Conservation (phyloP, 1,284 basidiomycete species). For the Neonothopanus nambi region DNA sequence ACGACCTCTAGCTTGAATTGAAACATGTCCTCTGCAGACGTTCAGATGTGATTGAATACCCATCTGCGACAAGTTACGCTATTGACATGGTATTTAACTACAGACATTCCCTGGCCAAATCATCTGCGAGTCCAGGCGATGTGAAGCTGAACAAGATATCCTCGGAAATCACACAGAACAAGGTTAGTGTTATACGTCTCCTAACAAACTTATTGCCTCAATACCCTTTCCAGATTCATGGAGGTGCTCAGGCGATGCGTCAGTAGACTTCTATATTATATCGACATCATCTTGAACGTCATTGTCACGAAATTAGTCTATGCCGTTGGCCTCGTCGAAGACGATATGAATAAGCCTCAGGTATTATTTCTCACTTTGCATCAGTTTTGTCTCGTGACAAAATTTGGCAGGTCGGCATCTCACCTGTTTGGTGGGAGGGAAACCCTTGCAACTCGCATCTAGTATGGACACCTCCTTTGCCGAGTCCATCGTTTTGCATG, state of each 20-base stretch:
- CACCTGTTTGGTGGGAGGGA: slow-evolving; percentile 87
- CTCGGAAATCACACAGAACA: slow-evolving; percentile 66
- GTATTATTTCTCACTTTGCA: slow-evolving; percentile 23
- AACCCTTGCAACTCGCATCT: slow-evolving; percentile 84
- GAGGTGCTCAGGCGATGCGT: slow-evolving; percentile 84
- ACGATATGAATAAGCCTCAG: slow-evolving; percentile 83
- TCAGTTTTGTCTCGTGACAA: slow-evolving; percentile 3
- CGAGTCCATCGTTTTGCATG: not conserved
- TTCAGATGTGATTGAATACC: slow-evolving; percentile 53
- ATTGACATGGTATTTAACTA: not conserved
- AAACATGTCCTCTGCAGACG: slow-evolving; percentile 45
- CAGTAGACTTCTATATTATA: slow-evolving; percentile 32
- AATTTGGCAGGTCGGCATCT: slow-evolving; percentile 69
- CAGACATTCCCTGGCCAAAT: slow-evolving; percentile 44
- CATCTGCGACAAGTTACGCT: not conserved
- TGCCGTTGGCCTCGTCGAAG: slow-evolving; percentile 72
- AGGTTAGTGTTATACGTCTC: slow-evolving; percentile 39
- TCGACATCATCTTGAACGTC: not conserved
- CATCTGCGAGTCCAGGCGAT: slow-evolving; percentile 18
- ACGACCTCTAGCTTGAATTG: not conserved
- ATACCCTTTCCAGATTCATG: slow-evolving; percentile 49
- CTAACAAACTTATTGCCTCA: too few species aligned
- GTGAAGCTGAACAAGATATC: slow-evolving; percentile 71
- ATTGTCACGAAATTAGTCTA: slow-evolving; percentile 52
- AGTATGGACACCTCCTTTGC: slow-evolving; percentile 36